A percentile compares a stretch with the other conserved stretches of the same genome.
These are phyloP conservation scores for Entamoeba invadens DNA, from an alignment of 208 protist species.

Conservation along the genomic window DNA sequence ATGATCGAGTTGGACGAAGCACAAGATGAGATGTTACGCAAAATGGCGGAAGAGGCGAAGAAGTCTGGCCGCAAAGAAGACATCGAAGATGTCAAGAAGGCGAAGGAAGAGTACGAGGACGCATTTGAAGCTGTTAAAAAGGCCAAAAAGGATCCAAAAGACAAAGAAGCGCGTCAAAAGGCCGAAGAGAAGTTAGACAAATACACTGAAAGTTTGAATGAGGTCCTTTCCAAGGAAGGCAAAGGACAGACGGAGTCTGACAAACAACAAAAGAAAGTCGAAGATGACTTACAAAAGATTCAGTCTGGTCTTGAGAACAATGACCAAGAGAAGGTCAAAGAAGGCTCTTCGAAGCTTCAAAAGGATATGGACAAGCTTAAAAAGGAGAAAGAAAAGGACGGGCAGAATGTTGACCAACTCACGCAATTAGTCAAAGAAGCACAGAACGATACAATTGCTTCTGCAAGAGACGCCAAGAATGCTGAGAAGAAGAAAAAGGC, in stretches of 20 bases:
- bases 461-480: neutral
- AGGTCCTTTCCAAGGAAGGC: neutral
- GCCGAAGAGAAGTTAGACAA: neutral
- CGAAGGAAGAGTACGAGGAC: neutral
- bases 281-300: neutral
- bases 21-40: neutral
- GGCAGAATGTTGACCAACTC: neutral
- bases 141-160: neutral
- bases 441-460: neutral
- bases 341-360: neutral
- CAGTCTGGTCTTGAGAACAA: neutral
- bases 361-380: neutral
- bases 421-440: neutral
- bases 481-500: neutral
- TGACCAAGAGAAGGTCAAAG: neutral
- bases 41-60: neutral
- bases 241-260: neutral
- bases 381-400: neutral
- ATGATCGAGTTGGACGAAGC: neutral
- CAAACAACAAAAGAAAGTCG: neutral
- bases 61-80: neutral
- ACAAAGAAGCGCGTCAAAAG: neutral
- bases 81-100: neutral
- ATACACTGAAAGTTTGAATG: neutral
- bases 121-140: neutral